phyloP scores from a whole-genome alignment of 495 filamentous ascomycete species.

The Saxophila tyrrhenica region DNA sequence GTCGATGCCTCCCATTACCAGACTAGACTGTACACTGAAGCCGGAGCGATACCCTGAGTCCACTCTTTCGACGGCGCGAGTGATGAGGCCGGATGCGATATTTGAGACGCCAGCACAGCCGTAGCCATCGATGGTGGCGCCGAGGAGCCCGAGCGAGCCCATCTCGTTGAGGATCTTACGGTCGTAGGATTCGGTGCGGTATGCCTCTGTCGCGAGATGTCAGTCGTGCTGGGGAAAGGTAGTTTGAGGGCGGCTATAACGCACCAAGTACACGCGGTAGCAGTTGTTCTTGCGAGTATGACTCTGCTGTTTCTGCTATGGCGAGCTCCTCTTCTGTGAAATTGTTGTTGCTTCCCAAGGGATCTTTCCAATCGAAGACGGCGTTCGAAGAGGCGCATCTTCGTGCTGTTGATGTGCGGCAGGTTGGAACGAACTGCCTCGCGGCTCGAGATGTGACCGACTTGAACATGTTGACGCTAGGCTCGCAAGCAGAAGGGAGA shows the following conservation, averaged over 20 bases:
- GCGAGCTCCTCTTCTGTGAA: slow-evolving; percentile 84
- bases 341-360: slow-evolving; percentile 58
- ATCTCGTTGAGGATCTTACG: slow-evolving; percentile 81
- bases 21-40: slow-evolving; percentile 90
- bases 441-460: slow-evolving; percentile 26
- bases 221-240: not conserved
- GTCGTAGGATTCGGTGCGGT: slow-evolving; percentile 89
- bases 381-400: slow-evolving; percentile 43
- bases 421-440: slow-evolving; percentile 25
- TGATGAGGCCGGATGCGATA: slow-evolving; percentile 87
- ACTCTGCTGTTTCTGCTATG: slow-evolving; percentile 74
- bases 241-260: slow-evolving; percentile 24
- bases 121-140: slow-evolving; percentile 84
- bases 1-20: slow-evolving; percentile 94
- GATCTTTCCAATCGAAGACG: slow-evolving; percentile 86
- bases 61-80: slow-evolving; percentile 88
- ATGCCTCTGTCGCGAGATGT: slow-evolving; percentile 57
- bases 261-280: slow-evolving; percentile 78
- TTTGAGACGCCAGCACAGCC: slow-evolving; percentile 89
- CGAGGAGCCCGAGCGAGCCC: slow-evolving; percentile 86
- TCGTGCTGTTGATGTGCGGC: slow-evolving; percentile 25
- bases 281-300: slow-evolving; percentile 86
- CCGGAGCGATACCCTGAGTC: slow-evolving; percentile 92
- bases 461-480: slow-evolving; percentile 30
- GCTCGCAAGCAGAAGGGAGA: not conserved